Evolutionary conservation across 805 yeast genomes (phyloP), one percentile per base, ranked within the genome.

Genomic region (Brettanomyces bruxellensis): DNA sequence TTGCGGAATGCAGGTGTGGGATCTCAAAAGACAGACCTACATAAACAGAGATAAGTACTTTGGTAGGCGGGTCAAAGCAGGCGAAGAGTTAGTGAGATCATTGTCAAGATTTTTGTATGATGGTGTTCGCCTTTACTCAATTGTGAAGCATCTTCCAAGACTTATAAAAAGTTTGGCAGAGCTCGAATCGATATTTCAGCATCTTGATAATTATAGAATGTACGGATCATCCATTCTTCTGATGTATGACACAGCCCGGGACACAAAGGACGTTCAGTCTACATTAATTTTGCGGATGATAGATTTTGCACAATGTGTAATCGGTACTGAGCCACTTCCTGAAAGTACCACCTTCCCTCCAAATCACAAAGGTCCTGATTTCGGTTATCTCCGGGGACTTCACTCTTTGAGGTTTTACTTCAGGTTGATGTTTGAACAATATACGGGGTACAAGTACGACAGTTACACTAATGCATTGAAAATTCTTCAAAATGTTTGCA

Each of bases 291-390:
- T 89, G n/a, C 78, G 89, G 51, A 75, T 95, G 46, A 93, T 93
- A 54, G 99, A 93, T 66, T 93, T 93, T 72, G 98, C 98, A 1
- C 95, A 90, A 60, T 85, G 95, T 57, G 83, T 88, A 13, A 84
- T 88, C 32, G 79, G 79, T 3, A 82, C 78, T 39, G 77, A 76
- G 48, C 67, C 70, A 38, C 57, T 69, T 14, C 65, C 71, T 0
- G 61, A 61, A 13, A 56, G 63, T 12, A 71, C 75, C 14, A 72
- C 76, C 1, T 83, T 80, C 45, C 95, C 96, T 3, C 96, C 97
- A 1, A 68, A 62, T 38, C 80, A 81, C 55, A 77, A 78, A 1
- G 65, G 71, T 8, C 81, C 87, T 2, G 99, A 93, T 64, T 59
- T 66, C 51, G 99, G 99, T 1, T 93, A 88, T 61, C 65, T 89